Base-by-base conservation (phyloP, 768 basidiomycete genomes). In the Phanerochaete sordida region DNA sequence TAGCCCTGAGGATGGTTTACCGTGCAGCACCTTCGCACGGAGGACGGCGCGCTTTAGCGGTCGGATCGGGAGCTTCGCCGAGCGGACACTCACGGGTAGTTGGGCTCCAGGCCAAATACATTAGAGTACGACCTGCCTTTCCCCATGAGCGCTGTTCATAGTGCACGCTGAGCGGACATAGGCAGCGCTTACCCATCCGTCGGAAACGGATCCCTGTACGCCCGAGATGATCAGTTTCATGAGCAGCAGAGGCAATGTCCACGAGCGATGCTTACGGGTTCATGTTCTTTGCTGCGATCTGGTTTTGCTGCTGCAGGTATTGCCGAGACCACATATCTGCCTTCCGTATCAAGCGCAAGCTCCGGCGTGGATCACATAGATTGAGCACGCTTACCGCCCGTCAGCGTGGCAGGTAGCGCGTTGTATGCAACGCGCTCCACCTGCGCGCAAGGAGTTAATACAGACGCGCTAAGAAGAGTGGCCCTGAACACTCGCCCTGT, bases 251-350 rank as follows among this genome's bases (percentile, higher is more conserved):
- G 53, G 23, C 21, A 54, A 23, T 31, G n/a, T 31, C n/a, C 76
- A 64, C n/a, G n/a, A n/a, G n/a, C n/a, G n/a, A n/a, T 43, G 39
- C 39, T 43, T 46, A 80, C 80, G 76, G 78, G 19, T 72, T 78
- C 82, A 83, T 84, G 63, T 83, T 83, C 69, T 79, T 76, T 16
- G 81, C 75, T 0, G 79, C 80, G 39, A 84, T 78, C 64, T 84
- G 83, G 62, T 83, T 85, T 66, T 82, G 79, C 64, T 84, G 79
- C 60, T 84, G 84, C 16, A 84, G 69, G 63, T 84, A 85, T 66
- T 84, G 83, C 15, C 81, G 74, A 0, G 81, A 77, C 82, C 81
- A 84, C 80, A 84, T 84, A 64, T 79, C 81, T 82, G 53, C 31
- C 21, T 45, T 24, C 44, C 51, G 21, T 23, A 23, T 48, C 47